Conservation (phyloP, 345 rosid species). For the Salix exigua region DNA sequence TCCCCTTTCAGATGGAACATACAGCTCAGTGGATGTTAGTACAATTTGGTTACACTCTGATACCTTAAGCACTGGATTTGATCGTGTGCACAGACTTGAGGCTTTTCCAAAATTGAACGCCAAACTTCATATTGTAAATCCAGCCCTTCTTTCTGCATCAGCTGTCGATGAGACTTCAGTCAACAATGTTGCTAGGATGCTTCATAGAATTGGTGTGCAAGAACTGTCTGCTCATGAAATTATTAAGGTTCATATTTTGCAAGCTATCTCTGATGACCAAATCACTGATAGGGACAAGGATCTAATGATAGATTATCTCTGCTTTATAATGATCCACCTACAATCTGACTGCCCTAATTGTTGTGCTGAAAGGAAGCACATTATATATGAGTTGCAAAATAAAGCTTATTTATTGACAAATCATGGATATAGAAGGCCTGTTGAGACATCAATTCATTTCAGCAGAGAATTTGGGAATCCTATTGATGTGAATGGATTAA, state of each 20-base stretch:
- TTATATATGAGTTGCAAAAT: constrained; percentile 56
- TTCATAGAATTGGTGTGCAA: constrained; percentile 65
- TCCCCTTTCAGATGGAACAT: constrained; percentile 79
- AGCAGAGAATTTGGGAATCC: constrained; percentile 63
- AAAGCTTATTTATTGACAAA: constrained; percentile 71
- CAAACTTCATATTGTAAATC: constrained; percentile 64
- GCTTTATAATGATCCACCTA: constrained; percentile 82
- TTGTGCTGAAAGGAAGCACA: constrained; percentile 52
- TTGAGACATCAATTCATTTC: constrained; percentile 65
- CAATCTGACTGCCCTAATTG: constrained; percentile 67
- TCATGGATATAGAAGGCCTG: constrained; percentile 52
- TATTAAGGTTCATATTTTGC: constrained; percentile 67
- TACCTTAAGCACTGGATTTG: constrained; percentile 28
- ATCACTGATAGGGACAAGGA: constrained; percentile 24
- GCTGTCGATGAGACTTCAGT: constrained; percentile 30
- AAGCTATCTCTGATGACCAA: constrained; percentile 46
- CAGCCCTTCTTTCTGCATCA: constrained; percentile 49
- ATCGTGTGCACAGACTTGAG: constrained; percentile 49
- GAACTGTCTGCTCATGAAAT: constrained; percentile 88
- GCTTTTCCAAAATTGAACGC: constrained; percentile 71
- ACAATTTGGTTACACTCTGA: constrained; percentile 84
- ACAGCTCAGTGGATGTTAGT: constrained; percentile 61
- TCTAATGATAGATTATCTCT: constrained; percentile 67
- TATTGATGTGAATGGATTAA: constrained; percentile 44
- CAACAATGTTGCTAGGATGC: constrained; percentile 55